Conservation (phyloP, 225 moss, liverwort and hornwort species). For the Climacium dendroides region DNA sequence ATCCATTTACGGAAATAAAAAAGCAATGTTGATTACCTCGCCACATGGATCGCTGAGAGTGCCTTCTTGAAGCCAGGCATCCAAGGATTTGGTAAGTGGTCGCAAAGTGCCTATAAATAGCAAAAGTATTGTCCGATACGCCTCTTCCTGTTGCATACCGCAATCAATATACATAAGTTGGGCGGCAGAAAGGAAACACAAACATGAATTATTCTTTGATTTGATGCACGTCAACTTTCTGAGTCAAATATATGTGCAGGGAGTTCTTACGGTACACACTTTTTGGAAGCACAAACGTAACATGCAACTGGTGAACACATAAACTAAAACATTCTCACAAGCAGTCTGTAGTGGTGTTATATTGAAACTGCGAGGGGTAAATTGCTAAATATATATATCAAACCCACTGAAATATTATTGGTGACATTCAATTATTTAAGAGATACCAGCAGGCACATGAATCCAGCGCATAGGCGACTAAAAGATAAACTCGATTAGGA, state of each 20-base stretch:
- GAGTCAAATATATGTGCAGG: background rate
- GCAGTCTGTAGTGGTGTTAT: background rate
- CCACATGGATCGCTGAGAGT: constrained; percentile 88
- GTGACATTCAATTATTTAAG: background rate
- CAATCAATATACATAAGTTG: background rate
- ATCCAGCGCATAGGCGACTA: background rate
- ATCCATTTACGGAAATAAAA: background rate
- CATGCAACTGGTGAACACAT: background rate
- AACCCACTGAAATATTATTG: background rate
- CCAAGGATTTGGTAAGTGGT: constrained; percentile 74
- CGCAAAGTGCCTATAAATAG: constrained; percentile 83
- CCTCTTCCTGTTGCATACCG: constrained; percentile 50
- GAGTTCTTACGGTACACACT: background rate
- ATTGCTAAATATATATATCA: background rate
- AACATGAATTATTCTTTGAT: background rate
- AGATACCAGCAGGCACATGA: background rate
- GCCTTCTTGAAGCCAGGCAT: constrained; percentile 96
- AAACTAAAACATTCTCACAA: background rate
- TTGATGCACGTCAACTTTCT: background rate
- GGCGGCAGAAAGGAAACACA: background rate
- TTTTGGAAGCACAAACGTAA: background rate
- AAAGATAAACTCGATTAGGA: background rate
- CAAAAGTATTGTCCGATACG: constrained; percentile 67
- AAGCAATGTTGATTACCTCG: constrained; percentile 43
- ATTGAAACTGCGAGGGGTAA: background rate